Percentiles rank a stretch among this genome's conserved stretches.
These are phyloP conservation scores for Geranium brycei DNA, from an alignment of 345 rosid species.

Conservation along the genomic window DNA sequence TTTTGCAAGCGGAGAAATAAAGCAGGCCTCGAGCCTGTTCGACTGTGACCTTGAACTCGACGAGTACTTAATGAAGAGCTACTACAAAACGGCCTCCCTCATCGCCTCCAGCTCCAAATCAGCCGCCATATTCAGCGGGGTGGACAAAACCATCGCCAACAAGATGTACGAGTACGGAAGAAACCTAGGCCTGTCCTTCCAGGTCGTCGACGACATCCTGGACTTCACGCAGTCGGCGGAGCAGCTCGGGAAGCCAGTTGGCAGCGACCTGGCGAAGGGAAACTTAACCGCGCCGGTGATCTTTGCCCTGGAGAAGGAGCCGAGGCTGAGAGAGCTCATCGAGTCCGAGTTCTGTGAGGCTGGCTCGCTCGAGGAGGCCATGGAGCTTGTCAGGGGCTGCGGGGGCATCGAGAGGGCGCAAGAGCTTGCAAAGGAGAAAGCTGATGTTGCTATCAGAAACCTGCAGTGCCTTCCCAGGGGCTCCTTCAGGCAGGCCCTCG, in stretches of 20 bases:
- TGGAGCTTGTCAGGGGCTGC: conserved; percentile 40
- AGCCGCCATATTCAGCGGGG: conserved; percentile 78
- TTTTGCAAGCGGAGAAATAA: conserved; percentile 96
- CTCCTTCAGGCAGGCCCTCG: conserved; percentile 46
- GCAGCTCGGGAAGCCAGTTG: conserved; percentile 91
- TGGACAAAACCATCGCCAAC: conserved; percentile 31
- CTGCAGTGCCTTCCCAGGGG: conserved; percentile 55
- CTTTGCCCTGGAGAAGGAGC: conserved; percentile 62
- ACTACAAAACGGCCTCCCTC: conserved; percentile 85
- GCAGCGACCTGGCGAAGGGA: conserved; percentile 70
- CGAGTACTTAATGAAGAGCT: conserved; percentile 82
- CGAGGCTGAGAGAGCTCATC: conserved; percentile 69
- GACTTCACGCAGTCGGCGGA: conserved; percentile 88
- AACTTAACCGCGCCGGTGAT: conserved; percentile 90
- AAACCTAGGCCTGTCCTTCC: conserved; percentile 90
- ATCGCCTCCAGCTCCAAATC: conserved; percentile 91
- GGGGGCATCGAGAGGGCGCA: conserved; percentile 77
- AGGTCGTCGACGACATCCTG: conserved; percentile 80
- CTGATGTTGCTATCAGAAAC: conserved; percentile 57
- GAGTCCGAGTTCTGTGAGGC: conserved; percentile 82
- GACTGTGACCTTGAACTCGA: conserved; percentile 68
- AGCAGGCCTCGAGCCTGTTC: conserved; percentile 90
- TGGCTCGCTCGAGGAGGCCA: conserved; percentile 72
- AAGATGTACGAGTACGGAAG: conserved; percentile 71
- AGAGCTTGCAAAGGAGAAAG: conserved; percentile 68